Evolutionary conservation across 805 yeast genomes (phyloP), one percentile per base, ranked within the genome.

Genomic region (Metschnikowia chrysomelidarum): DNA sequence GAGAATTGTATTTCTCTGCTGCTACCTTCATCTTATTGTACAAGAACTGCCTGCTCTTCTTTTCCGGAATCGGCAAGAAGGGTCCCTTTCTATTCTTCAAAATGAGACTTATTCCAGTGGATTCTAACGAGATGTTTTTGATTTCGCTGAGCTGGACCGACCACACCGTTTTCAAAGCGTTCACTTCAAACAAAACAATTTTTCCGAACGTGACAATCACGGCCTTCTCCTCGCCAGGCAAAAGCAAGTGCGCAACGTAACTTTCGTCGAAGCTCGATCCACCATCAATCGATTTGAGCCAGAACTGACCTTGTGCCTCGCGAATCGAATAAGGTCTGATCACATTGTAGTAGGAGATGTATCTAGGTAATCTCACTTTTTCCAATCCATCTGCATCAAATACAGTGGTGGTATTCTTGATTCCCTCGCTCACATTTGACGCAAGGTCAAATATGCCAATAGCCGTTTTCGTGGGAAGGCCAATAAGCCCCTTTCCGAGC

Each of bases 401-500:
- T 1, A 85, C 91, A 0, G 96, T 86, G 0, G 99, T 87, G 0
- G 97, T 86, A 56, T 82, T 89, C 41, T 89, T 73, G 31, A 94
- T 88, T 18, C 98, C 98, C 56, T 89, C 97, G 62, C 95, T 81
- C 23, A 93, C 80, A 58, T 87, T 91, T 35, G 85, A 83, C 1
- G 98, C 96, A 44, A 94, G 69, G 56, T 93, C 99, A 47, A 93
- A 81, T 16, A 93, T 57, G 9, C 99, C 99, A 48, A 91, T 88
- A 0, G 96, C 96, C 0, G 98, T 87, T 65, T 93, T 93, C 0
- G 98, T 89, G 0, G 99, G 98, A 19, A 94, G 63, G 0, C 98
- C 98, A 38, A 93, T 77, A n/a, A 94, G 54, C 9, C 98, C 99
- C 51, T 82, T 85, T 4, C 98, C 98, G 3, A 93, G 54, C 1